These are phyloP conservation scores for Salicornia ramosissima DNA, from an alignment of 148 eudicot genomes.

Conservation along the genomic window DNA sequence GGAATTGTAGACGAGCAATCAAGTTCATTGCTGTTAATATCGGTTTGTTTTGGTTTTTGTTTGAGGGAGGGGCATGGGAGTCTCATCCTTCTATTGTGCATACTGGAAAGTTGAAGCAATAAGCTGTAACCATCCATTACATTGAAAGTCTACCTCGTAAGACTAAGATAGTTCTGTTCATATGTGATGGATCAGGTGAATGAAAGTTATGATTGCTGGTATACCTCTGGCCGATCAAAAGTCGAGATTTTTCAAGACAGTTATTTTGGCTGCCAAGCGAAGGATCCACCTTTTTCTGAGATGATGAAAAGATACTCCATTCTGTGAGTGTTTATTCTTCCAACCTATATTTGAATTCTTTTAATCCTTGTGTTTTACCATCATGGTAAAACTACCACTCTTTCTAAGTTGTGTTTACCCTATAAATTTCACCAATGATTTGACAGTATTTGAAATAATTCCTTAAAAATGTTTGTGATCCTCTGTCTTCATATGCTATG, in stretches of 20 bases:
- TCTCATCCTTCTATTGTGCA: no score
- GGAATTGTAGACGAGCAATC: not conserved
- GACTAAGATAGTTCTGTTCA: not conserved
- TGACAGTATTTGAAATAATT: not conserved
- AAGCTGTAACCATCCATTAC: not conserved
- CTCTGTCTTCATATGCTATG: not conserved
- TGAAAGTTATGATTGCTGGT: conserved; percentile 95
- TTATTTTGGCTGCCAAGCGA: conserved; percentile 70
- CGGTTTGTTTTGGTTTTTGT: no score
- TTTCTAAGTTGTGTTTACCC: not conserved
- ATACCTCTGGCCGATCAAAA: conserved; percentile 67
- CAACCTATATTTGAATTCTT: not conserved
- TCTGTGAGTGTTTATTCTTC: conserved; percentile 53
- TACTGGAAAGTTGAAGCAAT: not conserved
- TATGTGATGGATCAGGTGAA: conserved; percentile 53
- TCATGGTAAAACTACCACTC: not conserved
- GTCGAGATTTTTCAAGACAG: conserved; percentile 65
- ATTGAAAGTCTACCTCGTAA: not conserved
- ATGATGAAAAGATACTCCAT: conserved; percentile 74
- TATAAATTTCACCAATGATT: not conserved
- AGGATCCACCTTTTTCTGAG: conserved; percentile 69
- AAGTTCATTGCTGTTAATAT: not conserved
- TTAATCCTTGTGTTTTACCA: not conserved
- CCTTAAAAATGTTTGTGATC: not conserved
- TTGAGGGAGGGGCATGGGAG: no score